Evolutionary conservation across 768 basidiomycete genomes (phyloP).

Genomic region (Collybia mongolica): DNA sequence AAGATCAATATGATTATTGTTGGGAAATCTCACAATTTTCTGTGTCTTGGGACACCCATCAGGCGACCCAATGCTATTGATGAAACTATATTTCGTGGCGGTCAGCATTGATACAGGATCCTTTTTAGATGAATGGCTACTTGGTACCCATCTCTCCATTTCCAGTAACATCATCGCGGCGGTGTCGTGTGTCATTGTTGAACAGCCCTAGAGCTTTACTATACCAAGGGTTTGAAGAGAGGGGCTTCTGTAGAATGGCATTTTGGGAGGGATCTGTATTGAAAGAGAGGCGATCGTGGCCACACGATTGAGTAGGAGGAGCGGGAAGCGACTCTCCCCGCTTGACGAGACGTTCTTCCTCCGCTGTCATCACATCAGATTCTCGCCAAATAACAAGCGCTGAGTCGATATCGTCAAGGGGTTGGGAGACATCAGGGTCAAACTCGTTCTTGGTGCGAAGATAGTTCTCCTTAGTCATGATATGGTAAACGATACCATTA

Average conservation of each 20-base stretch:
- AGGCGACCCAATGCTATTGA: slow-evolving; percentile 62
- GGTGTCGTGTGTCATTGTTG: slow-evolving; percentile 32
- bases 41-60: slow-evolving; percentile 72
- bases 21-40: slow-evolving; percentile 51
- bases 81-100: slow-evolving; percentile 49
- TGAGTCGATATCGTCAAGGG: slow-evolving; percentile 42
- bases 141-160: slow-evolving; percentile 50
- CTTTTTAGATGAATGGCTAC: slow-evolving; percentile 32
- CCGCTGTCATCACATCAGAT: slow-evolving; percentile 57
- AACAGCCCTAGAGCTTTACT: slow-evolving; percentile 38
- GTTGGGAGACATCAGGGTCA: slow-evolving; percentile 47
- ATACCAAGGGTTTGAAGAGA: slow-evolving; percentile 32
- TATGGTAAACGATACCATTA: slow-evolving; percentile 65
- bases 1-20: neutral
- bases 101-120: neutral
- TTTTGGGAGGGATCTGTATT: slow-evolving; percentile 61
- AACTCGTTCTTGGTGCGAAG: slow-evolving; percentile 54
- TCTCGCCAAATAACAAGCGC: slow-evolving; percentile 75
- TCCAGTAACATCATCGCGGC: slow-evolving; percentile 58
- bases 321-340: slow-evolving; percentile 25
- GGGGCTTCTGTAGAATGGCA: slow-evolving; percentile 40
- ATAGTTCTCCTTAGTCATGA: slow-evolving; percentile 72
- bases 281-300: slow-evolving; percentile 67
- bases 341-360: slow-evolving; percentile 40
- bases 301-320: slow-evolving; percentile 47